Conservation (phyloP, 768 basidiomycete genomes). For the Sarcodon sp. region DNA sequence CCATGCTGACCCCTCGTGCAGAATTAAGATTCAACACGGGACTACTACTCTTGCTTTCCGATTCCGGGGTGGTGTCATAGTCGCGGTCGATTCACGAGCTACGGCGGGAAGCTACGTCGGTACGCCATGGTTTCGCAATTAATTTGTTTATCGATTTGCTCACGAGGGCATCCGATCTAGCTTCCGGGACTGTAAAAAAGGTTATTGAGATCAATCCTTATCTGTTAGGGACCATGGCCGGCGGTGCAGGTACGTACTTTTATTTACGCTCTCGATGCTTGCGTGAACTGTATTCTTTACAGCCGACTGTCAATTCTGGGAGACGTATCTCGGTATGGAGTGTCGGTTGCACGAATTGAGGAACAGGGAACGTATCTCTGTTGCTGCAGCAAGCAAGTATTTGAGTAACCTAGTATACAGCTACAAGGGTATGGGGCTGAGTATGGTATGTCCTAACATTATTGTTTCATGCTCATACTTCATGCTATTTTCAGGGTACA, state of each 20-base stretch:
- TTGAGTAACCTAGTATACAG: constrained; percentile 93
- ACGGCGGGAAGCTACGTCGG: constrained; percentile 97
- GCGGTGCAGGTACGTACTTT: constrained; percentile 72
- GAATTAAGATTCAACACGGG: constrained; percentile 97
- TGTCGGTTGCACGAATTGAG: constrained; percentile 94
- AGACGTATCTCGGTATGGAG: constrained; percentile 97
- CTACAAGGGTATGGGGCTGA: constrained; percentile 98
- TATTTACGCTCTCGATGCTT: neutral
- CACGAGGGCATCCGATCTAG: constrained; percentile 24
- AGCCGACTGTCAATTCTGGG: constrained; percentile 97
- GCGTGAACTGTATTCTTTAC: constrained; percentile 3
- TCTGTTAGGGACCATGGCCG: constrained; percentile 98
- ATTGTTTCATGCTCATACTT: neutral
- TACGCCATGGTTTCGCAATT: constrained; percentile 20
- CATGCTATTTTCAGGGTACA: constrained; percentile 53
- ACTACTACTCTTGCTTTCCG: constrained; percentile 97
- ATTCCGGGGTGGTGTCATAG: constrained; percentile 93
- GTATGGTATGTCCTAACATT: constrained; percentile 60
- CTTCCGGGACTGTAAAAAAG: constrained; percentile 96
- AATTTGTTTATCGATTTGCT: neutral
- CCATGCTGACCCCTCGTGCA: constrained; percentile 85
- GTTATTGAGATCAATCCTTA: constrained; percentile 99
- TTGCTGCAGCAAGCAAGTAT: constrained; percentile 98
- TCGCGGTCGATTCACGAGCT: constrained; percentile 98
- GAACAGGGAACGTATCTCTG: constrained; percentile 93